Conservation (phyloP, 192 early-diverging fungal genomes). For the Gaertneriomyces sp. region DNA sequence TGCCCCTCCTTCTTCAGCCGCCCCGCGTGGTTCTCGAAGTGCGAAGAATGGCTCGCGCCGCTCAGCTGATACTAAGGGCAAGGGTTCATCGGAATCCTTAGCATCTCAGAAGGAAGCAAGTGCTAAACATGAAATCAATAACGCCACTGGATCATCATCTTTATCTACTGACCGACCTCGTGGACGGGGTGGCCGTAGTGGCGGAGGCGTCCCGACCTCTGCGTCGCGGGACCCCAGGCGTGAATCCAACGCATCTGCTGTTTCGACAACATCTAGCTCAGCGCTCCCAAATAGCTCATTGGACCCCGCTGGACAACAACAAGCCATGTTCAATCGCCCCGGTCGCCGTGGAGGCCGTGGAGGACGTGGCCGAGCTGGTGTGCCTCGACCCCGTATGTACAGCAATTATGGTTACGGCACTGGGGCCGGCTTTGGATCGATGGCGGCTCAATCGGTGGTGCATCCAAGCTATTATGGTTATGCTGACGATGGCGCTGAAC, state of each 20-base stretch:
- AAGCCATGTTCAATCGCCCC: slow-evolving; percentile 2
- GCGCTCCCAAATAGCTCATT: slow-evolving; percentile 3
- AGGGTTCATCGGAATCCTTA: too few relatives aligned
- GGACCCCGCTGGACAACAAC: neutral
- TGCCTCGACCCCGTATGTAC: neutral
- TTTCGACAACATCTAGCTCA: slow-evolving; percentile 8
- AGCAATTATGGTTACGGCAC: slow-evolving; percentile 2
- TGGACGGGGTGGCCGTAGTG: too few relatives aligned
- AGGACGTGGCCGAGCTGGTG: slow-evolving; percentile 2
- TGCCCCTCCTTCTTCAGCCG: slow-evolving; percentile 27
- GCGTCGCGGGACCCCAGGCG: slow-evolving; percentile 8
- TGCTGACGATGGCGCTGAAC: slow-evolving; percentile 26
- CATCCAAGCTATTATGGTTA: slow-evolving; percentile 12
- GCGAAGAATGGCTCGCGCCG: neutral
- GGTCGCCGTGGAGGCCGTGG: slow-evolving; percentile 24
- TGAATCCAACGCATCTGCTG: slow-evolving; percentile 20
- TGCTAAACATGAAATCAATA: too few relatives aligned
- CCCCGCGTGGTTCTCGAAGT: slow-evolving; percentile 3
- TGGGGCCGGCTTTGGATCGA: neutral
- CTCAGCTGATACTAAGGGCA: too few relatives aligned
- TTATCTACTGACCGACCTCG: too few relatives aligned
- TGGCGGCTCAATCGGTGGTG: neutral
- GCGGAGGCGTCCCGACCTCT: too few relatives aligned
- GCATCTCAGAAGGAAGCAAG: too few relatives aligned
- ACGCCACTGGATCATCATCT: too few relatives aligned